Evolutionary conservation across 352 stramenopile genomes (phyloP).

Genomic region (Lagenidium sp.): DNA sequence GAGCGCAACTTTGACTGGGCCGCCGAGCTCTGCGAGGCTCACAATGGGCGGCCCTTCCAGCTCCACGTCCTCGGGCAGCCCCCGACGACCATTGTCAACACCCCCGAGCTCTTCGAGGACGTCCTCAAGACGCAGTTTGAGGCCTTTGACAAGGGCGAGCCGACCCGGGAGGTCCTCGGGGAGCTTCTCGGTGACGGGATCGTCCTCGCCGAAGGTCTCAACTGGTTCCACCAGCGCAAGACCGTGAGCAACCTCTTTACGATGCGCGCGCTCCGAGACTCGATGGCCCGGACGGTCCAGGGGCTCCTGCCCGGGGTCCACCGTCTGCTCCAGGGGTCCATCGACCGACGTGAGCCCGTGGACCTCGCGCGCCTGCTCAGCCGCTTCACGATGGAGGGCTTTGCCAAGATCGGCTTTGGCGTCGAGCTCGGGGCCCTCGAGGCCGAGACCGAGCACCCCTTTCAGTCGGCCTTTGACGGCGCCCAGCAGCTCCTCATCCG

Average conservation of each 20-base stretch:
- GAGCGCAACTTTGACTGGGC: conserved; percentile 20
- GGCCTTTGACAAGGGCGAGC: conserved; percentile 5
- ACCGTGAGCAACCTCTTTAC: conserved; percentile 40
- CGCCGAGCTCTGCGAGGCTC: conserved; percentile 9
- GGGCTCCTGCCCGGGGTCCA: conserved; percentile 22
- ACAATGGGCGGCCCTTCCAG: conserved; percentile 16
- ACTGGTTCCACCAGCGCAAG: conserved; percentile 42
- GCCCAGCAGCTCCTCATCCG: conserved; percentile 15
- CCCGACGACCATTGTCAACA: conserved; percentile 15
- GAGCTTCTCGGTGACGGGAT: conserved; percentile 45
- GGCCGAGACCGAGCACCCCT: conserved; percentile 29
- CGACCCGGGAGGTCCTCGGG: conserved; percentile 7
- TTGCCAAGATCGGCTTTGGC: conserved; percentile 47
- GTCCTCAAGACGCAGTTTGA: conserved; percentile 15
- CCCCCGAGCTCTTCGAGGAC: conserved; percentile 21
- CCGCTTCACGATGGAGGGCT: conserved; percentile 39
- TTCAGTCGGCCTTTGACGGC: conserved; percentile 36
- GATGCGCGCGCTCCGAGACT: conserved; percentile 24
- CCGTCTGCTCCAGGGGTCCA: conserved; percentile 10
- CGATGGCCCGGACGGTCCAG: conserved; percentile 31
- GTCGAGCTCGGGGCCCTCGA: conserved; percentile 31
- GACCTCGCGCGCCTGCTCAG: conserved; percentile 32
- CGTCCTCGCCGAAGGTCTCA: conserved; percentile 31
- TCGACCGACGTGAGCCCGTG: too few species aligned
- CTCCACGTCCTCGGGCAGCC: conserved; percentile 16